Evolutionary conservation across 2,329 filamentous ascomycete genomes (phyloP), one percentile per base, ranked within the genome.

Genomic region (Venturia carpophila): DNA sequence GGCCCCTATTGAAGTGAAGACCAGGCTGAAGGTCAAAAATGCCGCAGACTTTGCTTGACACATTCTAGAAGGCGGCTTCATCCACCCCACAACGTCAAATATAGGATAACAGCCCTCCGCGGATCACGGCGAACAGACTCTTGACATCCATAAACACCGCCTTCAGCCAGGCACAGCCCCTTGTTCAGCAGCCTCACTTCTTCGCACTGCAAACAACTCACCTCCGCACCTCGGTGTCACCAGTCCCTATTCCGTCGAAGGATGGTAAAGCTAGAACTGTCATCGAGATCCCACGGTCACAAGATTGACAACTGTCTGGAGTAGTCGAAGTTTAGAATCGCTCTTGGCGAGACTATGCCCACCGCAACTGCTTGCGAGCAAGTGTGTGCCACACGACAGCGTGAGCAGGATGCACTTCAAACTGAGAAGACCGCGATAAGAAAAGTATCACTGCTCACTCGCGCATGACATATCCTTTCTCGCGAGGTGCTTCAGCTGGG

Each of bases 111-210:
- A 52, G n/a, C n/a, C 45, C 45, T 47, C 45, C 13, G 2, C 11
- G 11, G 7, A 47, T 9, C 19, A 47, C 45, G 15, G n/a, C 7
- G 5, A n/a, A 19, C 45, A n/a, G 30, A 34, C 30, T 34, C 30
- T 34, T n/a, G n/a, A n/a, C n/a, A n/a, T n/a, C n/a, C n/a, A 6
- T 34, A 47, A 21, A 24, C 17, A 47, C 45, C 15, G 45, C 45
- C 45, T 47, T 47, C 45, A 47, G 45, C 45, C 30, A 3, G 6
- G 30, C 30, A 47, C 45, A 47, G 45, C 45, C 45, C 45, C 45
- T 47, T 17, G 45, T 9, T 47, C 45, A 52, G 10, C 47, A 52
- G 47, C 47, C 47, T 52, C 47, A 52, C 47, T 52, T 52, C 47
- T 30, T 13, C 19, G 47, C 21, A 24, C 47, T 6, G 11, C 17